phyloP scores from a whole-genome alignment of 23 red algal genomes.

The Gracilaria domingensis region DNA sequence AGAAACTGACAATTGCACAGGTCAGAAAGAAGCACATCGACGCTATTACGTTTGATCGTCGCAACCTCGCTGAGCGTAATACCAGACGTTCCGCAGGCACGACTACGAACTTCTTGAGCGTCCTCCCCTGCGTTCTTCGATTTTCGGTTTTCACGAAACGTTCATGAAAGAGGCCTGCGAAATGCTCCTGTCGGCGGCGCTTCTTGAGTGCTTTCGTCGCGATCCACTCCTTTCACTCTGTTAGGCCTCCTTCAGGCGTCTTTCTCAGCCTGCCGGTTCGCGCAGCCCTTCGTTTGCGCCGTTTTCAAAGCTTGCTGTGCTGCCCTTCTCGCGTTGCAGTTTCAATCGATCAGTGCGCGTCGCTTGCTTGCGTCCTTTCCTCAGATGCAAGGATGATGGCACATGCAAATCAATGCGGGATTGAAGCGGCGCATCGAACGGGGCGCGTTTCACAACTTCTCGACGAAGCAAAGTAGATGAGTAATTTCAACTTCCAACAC shows the following conservation, averaged over 20 bases:
- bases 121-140: neutral
- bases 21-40: conserved; percentile 32
- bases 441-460: conserved; percentile 26
- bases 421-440: conserved; percentile 16
- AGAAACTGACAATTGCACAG: neutral
- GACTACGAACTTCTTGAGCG: neutral
- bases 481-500: conserved; percentile 63
- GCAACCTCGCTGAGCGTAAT: conserved; percentile 16
- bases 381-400: conserved; percentile 46
- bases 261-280: conserved; percentile 24
- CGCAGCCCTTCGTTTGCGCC: conserved; percentile 23
- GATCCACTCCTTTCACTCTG: conserved; percentile 15
- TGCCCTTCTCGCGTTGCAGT: conserved; percentile 52
- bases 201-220: conserved; percentile 27
- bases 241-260: neutral
- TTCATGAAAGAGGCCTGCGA: conserved; percentile 67
- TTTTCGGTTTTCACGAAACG: conserved; percentile 54
- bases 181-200: conserved; percentile 24
- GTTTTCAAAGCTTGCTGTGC: conserved; percentile 44
- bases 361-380: conserved; percentile 39
- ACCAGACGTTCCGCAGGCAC: neutral
- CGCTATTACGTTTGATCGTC: conserved; percentile 49
- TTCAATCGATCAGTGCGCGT: conserved; percentile 41
- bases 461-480: conserved; percentile 46
- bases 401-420: conserved; percentile 46